Evolutionary conservation across 1,284 basidiomycete species (phyloP).

Genomic region (Sporisorium iseilematis-ciliati): DNA sequence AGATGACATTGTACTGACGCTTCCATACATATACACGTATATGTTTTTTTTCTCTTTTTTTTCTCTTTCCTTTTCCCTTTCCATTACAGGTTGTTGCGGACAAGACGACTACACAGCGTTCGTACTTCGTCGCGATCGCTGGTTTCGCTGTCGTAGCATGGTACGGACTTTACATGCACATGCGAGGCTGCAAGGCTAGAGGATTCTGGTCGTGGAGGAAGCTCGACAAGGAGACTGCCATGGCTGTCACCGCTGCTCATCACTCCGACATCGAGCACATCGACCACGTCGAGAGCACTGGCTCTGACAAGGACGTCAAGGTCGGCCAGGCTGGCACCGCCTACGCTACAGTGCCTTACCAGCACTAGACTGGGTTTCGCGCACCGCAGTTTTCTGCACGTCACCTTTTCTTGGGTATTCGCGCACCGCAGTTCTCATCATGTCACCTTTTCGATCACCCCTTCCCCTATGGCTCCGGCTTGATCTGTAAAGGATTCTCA

Average conservation of each 20-base stretch:
- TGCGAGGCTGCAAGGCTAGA: conserved; percentile 27
- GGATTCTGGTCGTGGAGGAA: conserved; percentile 45
- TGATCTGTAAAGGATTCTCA: background rate
- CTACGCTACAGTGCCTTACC: conserved; percentile 26
- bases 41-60: no score
- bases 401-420: background rate
- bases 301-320: conserved; percentile 42
- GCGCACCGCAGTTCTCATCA: background rate
- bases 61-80: conserved; percentile 82
- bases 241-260: conserved; percentile 14
- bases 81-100: conserved; percentile 79
- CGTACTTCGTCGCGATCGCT: conserved; percentile 39
- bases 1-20: no score
- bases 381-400: background rate
- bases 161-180: conserved; percentile 50
- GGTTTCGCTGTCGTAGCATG: conserved; percentile 38
- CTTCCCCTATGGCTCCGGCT: no score
- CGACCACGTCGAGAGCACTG: conserved; percentile 11
- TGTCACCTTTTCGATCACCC: background rate
- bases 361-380: conserved; percentile 10
- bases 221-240: conserved; percentile 33
- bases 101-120: conserved; percentile 43
- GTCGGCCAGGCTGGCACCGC: conserved; percentile 15
- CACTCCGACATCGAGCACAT: conserved; percentile 24
- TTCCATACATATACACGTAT: no score